A percentile compares a stretch with the other conserved stretches of the same genome.
Conservation (phyloP, 192 early-diverging fungal species). For the Rhizophagus clarus region DNA sequence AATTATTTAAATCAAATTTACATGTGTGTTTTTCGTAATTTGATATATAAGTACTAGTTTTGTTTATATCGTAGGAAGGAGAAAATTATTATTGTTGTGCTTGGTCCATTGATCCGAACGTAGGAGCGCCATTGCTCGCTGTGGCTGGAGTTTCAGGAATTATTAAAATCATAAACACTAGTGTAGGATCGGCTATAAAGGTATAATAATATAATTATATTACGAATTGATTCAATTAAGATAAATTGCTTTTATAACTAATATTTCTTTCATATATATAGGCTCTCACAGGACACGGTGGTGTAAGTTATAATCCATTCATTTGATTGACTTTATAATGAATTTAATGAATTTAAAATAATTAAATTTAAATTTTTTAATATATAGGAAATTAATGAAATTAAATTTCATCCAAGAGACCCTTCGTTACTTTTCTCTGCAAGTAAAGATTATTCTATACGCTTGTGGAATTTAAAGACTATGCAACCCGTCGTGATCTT, state of each 20-base stretch:
- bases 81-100: slow-evolving; percentile 33
- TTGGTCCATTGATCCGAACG: slow-evolving; percentile 23
- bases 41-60: neutral
- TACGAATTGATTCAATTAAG: neutral
- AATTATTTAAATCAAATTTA: neutral
- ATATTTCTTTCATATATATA: too few species aligned
- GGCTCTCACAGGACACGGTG: slow-evolving; percentile 27
- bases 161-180: slow-evolving; percentile 25
- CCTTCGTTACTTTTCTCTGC: slow-evolving; percentile 20
- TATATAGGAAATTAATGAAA: slow-evolving; percentile 30
- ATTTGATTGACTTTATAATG: neutral
- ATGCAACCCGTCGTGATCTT: neutral
- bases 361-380: neutral
- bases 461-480: slow-evolving; percentile 28
- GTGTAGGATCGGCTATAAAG: neutral
- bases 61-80: neutral
- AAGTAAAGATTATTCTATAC: slow-evolving; percentile 31
- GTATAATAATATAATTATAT: neutral
- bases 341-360: neutral
- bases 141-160: slow-evolving; percentile 24
- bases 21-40: neutral
- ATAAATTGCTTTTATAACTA: too few species aligned
- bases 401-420: slow-evolving; percentile 24
- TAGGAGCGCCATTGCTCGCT: slow-evolving; percentile 20
- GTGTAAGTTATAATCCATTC: slow-evolving; percentile 15